Conservation (phyloP, 306 rosid species). For the Quercus berberidifolia region DNA sequence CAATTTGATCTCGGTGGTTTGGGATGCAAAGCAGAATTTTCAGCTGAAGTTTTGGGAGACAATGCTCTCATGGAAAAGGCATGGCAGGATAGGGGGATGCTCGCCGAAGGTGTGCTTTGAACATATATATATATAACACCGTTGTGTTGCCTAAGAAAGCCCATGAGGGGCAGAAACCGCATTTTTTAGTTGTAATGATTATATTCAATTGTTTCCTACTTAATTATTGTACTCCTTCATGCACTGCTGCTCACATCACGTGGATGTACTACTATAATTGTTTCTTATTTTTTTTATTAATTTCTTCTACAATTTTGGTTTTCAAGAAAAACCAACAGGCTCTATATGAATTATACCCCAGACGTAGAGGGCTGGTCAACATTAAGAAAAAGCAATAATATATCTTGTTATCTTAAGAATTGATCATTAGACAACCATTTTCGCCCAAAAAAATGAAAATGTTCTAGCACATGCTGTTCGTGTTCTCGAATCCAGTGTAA, state of each 20-base stretch:
- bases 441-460: background rate
- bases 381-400: too few relatives aligned
- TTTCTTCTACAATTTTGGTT: too few relatives aligned
- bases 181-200: slow-evolving; percentile 31
- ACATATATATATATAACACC: background rate
- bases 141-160: slow-evolving; percentile 1
- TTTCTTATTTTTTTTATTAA: too few relatives aligned
- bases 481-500: background rate
- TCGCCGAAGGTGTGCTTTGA: slow-evolving; percentile 89
- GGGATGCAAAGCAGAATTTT: slow-evolving; percentile 96
- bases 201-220: too few relatives aligned
- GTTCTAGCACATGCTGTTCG: background rate
- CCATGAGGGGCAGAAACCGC: slow-evolving; percentile 41
- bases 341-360: too few relatives aligned
- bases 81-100: slow-evolving; percentile 99
- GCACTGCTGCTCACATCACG: too few relatives aligned
- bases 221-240: too few relatives aligned
- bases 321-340: too few relatives aligned
- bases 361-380: too few relatives aligned
- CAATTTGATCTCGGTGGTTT: slow-evolving; percentile 79
- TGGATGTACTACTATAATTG: too few relatives aligned
- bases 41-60: slow-evolving; percentile 95
- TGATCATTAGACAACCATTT: too few relatives aligned
- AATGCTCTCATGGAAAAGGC: slow-evolving; percentile 98
- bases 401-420: too few relatives aligned